Conservation (phyloP, 2,329 filamentous ascomycete species). For the Lojkania enalia region DNA sequence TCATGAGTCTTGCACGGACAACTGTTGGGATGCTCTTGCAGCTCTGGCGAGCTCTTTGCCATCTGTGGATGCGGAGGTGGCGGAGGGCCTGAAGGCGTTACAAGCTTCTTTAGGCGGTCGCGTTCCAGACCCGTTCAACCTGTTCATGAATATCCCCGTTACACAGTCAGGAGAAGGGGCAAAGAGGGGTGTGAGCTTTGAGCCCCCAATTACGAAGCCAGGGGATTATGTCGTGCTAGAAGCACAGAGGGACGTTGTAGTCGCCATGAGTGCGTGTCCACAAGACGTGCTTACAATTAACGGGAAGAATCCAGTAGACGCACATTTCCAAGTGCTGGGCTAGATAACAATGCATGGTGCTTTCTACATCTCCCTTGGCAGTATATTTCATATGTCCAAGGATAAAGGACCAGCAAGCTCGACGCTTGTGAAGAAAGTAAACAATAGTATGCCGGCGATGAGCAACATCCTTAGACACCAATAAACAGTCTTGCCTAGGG, state of each 20-base stretch:
- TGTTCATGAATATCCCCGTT: slow-evolving; percentile 53
- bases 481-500: slow-evolving; percentile 6
- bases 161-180: slow-evolving; percentile 44
- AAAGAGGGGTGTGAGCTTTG: slow-evolving; percentile 42
- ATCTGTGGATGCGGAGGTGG: slow-evolving; percentile 15
- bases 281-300: slow-evolving; percentile 52
- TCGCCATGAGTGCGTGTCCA: slow-evolving; percentile 54
- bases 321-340: slow-evolving; percentile 44
- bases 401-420: slow-evolving; percentile 25
- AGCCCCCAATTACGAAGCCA: slow-evolving; percentile 44
- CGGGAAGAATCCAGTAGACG: slow-evolving; percentile 48
- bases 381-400: no score
- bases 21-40: slow-evolving; percentile 38
- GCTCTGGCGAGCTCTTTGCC: slow-evolving; percentile 16
- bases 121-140: slow-evolving; percentile 41
- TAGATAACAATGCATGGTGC: no score
- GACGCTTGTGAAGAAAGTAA: slow-evolving; percentile 21
- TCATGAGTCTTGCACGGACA: slow-evolving; percentile 44
- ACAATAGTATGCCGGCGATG: slow-evolving; percentile 15
- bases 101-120: slow-evolving; percentile 28
- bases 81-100: slow-evolving; percentile 24
- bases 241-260: slow-evolving; percentile 51
- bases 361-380: no score
- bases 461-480: slow-evolving; percentile 16
- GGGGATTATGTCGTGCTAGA: slow-evolving; percentile 51